phyloP scores from a whole-genome alignment of 2,329 filamentous ascomycete species.

The Verticillium nonalfalfae region DNA sequence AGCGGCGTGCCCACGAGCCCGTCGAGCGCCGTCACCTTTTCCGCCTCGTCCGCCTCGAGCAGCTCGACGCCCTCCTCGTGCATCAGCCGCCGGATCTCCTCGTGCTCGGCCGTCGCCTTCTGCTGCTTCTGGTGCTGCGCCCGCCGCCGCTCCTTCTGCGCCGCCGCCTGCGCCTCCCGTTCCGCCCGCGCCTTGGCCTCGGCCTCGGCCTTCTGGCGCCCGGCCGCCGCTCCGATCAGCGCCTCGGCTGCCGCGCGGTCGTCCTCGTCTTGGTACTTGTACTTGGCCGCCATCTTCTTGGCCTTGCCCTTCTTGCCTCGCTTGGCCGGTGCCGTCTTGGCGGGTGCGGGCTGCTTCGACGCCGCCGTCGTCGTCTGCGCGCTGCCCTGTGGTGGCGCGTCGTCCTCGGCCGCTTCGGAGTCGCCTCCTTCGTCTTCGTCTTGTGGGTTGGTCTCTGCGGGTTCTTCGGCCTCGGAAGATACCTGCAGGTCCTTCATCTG shows the following conservation, averaged over 20 bases:
- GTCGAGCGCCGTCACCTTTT: constrained; percentile 54
- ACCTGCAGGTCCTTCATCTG: constrained; percentile 7
- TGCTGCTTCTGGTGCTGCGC: constrained; percentile 76
- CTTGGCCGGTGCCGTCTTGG: constrained; percentile 44
- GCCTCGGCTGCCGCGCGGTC: constrained; percentile 78
- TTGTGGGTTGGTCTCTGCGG: constrained; percentile 12
- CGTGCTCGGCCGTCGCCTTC: constrained; percentile 68
- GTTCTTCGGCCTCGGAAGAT: constrained; percentile 11
- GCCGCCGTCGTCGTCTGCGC: constrained; percentile 4
- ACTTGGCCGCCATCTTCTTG: constrained; percentile 84
- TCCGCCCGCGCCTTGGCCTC: constrained; percentile 61
- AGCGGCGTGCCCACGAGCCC: constrained; percentile 71
- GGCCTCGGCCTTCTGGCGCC: constrained; percentile 61
- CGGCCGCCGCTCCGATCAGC: constrained; percentile 72
- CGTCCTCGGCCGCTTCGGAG: constrained; percentile 13
- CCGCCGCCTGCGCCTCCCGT: constrained; percentile 66
- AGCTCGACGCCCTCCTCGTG: constrained; percentile 53
- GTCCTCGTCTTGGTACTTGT: constrained; percentile 91
- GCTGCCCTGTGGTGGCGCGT: background rate
- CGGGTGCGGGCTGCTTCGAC: constrained; percentile 16
- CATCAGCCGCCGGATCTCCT: constrained; percentile 59
- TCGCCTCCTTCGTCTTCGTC: constrained; percentile 15
- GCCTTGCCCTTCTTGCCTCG: constrained; percentile 77
- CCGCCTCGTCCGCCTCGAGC: constrained; percentile 53
- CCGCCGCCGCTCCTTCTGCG: constrained; percentile 66